Conservation (phyloP, 352 stramenopile species). For the Discostella stelligera region DNA sequence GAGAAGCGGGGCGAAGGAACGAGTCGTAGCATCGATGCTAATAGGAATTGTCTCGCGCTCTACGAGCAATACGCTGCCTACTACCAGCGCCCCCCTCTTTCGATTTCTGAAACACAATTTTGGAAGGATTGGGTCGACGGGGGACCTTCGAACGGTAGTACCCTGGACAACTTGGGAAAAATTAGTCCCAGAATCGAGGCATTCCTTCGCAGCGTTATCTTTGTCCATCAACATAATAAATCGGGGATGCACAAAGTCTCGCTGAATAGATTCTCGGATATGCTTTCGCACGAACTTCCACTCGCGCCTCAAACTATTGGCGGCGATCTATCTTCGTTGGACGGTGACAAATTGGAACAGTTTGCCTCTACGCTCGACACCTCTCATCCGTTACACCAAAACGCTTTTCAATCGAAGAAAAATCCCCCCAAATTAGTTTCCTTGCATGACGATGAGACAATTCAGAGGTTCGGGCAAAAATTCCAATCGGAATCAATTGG, state of each 20-base stretch:
- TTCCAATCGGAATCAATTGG: background rate
- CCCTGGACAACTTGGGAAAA: background rate
- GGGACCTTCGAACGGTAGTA: no score
- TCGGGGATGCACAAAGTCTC: conserved; percentile 4
- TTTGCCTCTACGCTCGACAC: background rate
- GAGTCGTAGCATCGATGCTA: background rate
- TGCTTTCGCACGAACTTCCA: conserved; percentile 28
- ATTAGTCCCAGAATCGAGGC: conserved; percentile 20
- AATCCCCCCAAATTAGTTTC: conserved; percentile 11
- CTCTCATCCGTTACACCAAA: background rate
- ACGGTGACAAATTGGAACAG: no score
- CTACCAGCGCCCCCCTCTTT: conserved; percentile 19
- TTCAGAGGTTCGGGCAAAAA: conserved; percentile 9
- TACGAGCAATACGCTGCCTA: conserved; percentile 28
- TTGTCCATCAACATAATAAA: conserved; percentile 33
- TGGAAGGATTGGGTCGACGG: conserved; percentile 5
- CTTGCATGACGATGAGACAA: conserved; percentile 9
- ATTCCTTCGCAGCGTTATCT: conserved; percentile 39
- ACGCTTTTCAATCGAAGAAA: background rate
- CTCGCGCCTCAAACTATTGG: background rate
- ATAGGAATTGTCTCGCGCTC: conserved; percentile 10
- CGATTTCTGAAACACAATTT: conserved; percentile 7
- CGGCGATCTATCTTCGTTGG: background rate
- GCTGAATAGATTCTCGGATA: conserved; percentile 55
- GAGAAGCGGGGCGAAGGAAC: background rate